These are phyloP conservation scores for Rhizophlyctis rosea DNA, from an alignment of 192 early-diverging fungal species.

Conservation along the genomic window DNA sequence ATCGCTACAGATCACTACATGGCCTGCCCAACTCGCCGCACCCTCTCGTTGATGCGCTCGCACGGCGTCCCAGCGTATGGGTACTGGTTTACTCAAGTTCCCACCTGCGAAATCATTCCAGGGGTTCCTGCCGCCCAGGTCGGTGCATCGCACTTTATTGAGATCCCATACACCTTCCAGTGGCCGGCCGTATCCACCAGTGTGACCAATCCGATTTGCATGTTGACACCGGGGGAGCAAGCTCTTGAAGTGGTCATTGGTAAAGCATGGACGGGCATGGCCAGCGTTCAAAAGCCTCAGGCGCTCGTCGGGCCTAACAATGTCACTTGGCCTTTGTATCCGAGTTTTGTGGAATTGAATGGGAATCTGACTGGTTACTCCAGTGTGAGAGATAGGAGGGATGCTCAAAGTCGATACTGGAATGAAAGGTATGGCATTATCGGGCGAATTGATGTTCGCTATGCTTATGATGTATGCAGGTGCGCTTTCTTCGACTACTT, in stretches of 20 bases:
- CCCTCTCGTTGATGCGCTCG: neutral
- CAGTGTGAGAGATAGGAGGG: too few species aligned
- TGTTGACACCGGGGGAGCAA: neutral
- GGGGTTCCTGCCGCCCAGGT: neutral
- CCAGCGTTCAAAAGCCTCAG: neutral
- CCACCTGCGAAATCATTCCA: neutral
- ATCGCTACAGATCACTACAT: neutral
- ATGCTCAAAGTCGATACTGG: too few species aligned
- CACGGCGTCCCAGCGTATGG: neutral
- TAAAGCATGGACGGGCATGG: slow-evolving; percentile 7
- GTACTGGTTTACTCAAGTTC: neutral
- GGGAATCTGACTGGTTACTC: too few species aligned
- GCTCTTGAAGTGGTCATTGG: slow-evolving; percentile 1
- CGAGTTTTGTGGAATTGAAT: neutral
- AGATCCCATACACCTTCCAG: neutral
- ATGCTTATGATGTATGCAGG: too few species aligned
- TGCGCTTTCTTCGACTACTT: too few species aligned
- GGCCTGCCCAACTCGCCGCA: neutral
- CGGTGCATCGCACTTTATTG: neutral
- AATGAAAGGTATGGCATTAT: too few species aligned
- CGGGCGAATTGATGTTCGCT: too few species aligned
- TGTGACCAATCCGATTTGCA: neutral
- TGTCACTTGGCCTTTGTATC: slow-evolving; percentile 4
- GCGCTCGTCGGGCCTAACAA: too few species aligned
- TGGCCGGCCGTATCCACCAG: too few species aligned